phyloP scores from a whole-genome alignment of 2,329 filamentous ascomycete species.

The Fragosphaeria purpurea region DNA sequence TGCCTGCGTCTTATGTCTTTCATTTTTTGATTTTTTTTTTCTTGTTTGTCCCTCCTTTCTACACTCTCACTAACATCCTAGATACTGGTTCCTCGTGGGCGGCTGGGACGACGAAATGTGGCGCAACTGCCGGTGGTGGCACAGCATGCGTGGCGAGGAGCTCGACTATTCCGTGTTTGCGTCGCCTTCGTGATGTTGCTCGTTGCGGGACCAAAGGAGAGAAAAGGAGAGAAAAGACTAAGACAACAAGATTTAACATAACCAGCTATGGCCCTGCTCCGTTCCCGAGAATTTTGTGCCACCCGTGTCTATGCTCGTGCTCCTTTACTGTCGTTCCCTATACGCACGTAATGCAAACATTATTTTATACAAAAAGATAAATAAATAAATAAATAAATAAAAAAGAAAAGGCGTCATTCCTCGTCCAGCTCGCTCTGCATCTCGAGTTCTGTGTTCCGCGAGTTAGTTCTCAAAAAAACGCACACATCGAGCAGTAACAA shows the following conservation, averaged over 20 bases:
- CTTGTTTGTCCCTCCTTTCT: not conserved
- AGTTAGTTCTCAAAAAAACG: not conserved
- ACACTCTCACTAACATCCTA: not conserved
- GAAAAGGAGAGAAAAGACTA: no score
- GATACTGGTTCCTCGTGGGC: conserved; percentile 14
- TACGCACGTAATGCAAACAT: no score
- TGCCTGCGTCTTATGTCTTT: no score
- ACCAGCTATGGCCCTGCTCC: no score
- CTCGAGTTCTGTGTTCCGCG: conserved; percentile 10
- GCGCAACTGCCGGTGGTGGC: conserved; percentile 14
- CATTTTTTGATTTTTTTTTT: conserved; percentile 11
- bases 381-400: no score
- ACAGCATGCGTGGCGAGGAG: conserved; percentile 14
- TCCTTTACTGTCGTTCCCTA: no score
- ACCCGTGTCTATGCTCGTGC: not conserved
- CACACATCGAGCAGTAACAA: not conserved
- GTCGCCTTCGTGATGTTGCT: not conserved
- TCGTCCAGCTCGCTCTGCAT: conserved; percentile 15
- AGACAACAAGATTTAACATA: no score
- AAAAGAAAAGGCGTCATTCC: not conserved
- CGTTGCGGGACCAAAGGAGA: no score
- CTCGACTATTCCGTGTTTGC: conserved; percentile 12
- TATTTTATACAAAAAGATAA: no score
- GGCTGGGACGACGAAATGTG: conserved; percentile 16
- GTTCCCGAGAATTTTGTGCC: no score